Evolutionary conservation across 1,139 yeast species (phyloP).

Genomic region (Magnusiomyces paraingens): DNA sequence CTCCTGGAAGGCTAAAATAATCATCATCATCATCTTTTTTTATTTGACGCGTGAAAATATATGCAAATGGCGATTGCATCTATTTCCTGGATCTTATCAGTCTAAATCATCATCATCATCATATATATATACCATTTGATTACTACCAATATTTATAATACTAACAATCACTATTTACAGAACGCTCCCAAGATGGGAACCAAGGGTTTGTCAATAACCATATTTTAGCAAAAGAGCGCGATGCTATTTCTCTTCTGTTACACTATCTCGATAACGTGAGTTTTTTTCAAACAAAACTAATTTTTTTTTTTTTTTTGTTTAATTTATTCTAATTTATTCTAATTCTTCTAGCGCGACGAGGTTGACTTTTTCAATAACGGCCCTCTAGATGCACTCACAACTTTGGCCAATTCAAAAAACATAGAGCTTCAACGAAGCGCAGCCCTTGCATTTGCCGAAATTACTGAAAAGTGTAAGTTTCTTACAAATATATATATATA

Average conservation of each 20-base stretch:
- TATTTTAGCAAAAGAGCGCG: conserved; percentile 76
- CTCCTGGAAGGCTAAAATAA: too few species aligned
- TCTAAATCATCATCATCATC: too few species aligned
- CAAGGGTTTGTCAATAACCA: neutral
- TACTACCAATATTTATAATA: neutral
- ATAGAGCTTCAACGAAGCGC: conserved; percentile 95
- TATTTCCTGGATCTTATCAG: neutral
- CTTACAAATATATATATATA: neutral
- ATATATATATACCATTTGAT: neutral
- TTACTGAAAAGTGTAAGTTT: conserved; percentile 65
- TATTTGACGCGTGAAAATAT: neutral
- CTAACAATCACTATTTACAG: neutral
- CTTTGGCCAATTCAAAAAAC: conserved; percentile 90
- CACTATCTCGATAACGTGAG: conserved; percentile 77
- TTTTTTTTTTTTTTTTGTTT: neutral
- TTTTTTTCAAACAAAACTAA: conserved; percentile 1
- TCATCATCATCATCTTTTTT: too few species aligned
- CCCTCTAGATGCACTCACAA: conserved; percentile 80
- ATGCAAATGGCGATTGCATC: neutral
- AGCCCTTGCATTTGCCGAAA: conserved; percentile 96
- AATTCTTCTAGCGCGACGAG: conserved; percentile 48
- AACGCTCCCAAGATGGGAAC: neutral
- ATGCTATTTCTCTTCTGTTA: conserved; percentile 84
- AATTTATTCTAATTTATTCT: neutral
- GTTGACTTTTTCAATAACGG: conserved; percentile 77